phyloP scores from a whole-genome alignment of 148 eudicot genomes.

The Rhododendron simsii region DNA sequence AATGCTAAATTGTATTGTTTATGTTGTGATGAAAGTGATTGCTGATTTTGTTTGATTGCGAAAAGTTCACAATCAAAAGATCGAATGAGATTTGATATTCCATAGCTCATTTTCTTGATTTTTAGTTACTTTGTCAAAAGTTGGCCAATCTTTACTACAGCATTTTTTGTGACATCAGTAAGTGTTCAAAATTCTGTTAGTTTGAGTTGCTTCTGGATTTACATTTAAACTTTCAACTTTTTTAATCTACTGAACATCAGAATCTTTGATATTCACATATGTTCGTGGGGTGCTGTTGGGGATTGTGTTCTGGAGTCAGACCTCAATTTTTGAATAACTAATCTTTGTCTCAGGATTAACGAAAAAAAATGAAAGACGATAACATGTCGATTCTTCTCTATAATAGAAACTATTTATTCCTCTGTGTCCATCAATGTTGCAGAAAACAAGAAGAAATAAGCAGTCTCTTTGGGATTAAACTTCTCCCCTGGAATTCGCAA shows the following conservation, averaged over 20 bases:
- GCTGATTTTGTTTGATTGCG: background rate
- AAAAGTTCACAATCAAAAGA: background rate
- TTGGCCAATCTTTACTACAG: background rate
- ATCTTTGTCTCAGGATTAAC: background rate
- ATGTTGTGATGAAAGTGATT: background rate
- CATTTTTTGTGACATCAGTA: no score
- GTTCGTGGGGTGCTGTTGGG: background rate
- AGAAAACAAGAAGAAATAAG: background rate
- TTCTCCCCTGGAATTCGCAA: background rate
- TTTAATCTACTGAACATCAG: no score
- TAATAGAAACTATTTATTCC: background rate
- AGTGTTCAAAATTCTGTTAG: no score
- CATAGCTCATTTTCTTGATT: background rate
- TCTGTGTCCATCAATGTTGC: background rate
- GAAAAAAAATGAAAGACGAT: no score
- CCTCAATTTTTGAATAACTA: background rate
- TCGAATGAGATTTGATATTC: background rate
- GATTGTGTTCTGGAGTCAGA: no score
- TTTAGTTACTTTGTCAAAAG: background rate
- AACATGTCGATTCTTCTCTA: no score
- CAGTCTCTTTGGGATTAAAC: background rate
- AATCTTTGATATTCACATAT: no score
- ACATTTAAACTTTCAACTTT: no score
- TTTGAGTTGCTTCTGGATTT: no score
- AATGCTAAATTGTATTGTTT: background rate